Evolutionary conservation across 331 rosid species (phyloP), one percentile per base, ranked within the genome.

Genomic region (Rhamnella rubrinervis): DNA sequence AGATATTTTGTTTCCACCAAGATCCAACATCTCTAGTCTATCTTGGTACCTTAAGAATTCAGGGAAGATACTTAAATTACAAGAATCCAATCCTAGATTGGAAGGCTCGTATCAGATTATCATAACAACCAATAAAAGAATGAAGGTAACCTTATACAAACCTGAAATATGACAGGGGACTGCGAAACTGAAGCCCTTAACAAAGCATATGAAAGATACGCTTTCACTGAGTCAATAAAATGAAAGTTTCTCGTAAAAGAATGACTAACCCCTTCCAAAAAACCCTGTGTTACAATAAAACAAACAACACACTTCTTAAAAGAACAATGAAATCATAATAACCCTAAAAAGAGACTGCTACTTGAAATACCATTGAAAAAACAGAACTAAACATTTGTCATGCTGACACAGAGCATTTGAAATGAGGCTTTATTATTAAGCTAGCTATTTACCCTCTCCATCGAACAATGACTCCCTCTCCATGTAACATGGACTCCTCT

Each of bases 201-300:
- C 74, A 95, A 76, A 38, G 96, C 99, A 82, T 95, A 95, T 56
- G 99, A 95, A 74, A 95, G 96, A 82, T 89, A 95, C 46, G 99
- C 99, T 87, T 95, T 95, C 83, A 95, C 99, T 18, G 99, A 91
- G 76, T 95, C 99, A 75, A 95, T 95, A 79, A 95, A 95, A 83
- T 95, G 96, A 76, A 91, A 91, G 84, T 92, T 87, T 81, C 91
- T 87, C 31, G 97, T 95, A 83, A 91, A 95, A 66, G 92, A 77
- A 74, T 95, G 96, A 70, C 92, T 90, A 72, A 95, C 99, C 65
- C 99, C 97, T 77, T 95, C 99, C 82, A 95, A 85, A 95, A 95
- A 85, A 77, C 99, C 97, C 99, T 95, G 89, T 71, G 68, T 78
- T 52, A 72, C 58, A 74, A 71, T n/a, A 78, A n/a, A 39, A 71